Evolutionary conservation across 345 rosid species (phyloP).

Genomic region (Euphorbia pulcherrima): DNA sequence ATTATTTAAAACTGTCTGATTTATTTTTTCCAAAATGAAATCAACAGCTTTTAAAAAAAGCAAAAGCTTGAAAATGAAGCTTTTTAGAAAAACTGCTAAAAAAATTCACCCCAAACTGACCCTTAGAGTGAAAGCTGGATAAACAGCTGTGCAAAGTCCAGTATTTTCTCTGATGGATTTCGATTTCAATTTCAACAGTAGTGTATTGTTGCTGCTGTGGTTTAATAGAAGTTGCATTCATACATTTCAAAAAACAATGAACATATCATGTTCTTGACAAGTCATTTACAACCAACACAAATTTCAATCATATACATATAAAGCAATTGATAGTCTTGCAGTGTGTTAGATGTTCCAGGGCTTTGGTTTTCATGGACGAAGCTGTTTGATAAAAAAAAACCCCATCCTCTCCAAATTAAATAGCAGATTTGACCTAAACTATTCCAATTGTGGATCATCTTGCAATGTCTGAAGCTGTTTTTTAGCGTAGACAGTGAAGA

Average conservation of each 20-base stretch:
- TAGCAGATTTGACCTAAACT: background rate
- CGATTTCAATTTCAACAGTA: background rate
- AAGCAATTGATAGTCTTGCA: conserved; percentile 10
- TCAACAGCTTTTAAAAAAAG: no score
- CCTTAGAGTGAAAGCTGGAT: no score
- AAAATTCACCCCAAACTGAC: no score
- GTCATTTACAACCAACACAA: conserved; percentile 16
- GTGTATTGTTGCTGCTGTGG: no score
- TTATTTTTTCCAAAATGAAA: no score
- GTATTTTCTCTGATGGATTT: no score
- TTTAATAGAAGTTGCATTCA: background rate
- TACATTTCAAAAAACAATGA: background rate
- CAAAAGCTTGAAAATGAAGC: no score
- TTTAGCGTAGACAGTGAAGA: conserved; percentile 75
- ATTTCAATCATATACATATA: conserved; percentile 26
- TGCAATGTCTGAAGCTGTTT: conserved; percentile 64
- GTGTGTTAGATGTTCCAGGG: background rate
- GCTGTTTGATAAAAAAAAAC: conserved; percentile 32
- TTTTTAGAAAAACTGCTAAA: no score
- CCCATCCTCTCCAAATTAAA: conserved; percentile 21
- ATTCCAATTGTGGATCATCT: conserved; percentile 44
- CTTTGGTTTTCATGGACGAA: conserved; percentile 24
- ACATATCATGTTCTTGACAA: background rate
- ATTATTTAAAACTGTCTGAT: no score
- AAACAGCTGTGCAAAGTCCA: no score